These are phyloP conservation scores for Aspergillus quadricinctus DNA, from an alignment of 2,329 filamentous ascomycete genomes.

Conservation along the genomic window DNA sequence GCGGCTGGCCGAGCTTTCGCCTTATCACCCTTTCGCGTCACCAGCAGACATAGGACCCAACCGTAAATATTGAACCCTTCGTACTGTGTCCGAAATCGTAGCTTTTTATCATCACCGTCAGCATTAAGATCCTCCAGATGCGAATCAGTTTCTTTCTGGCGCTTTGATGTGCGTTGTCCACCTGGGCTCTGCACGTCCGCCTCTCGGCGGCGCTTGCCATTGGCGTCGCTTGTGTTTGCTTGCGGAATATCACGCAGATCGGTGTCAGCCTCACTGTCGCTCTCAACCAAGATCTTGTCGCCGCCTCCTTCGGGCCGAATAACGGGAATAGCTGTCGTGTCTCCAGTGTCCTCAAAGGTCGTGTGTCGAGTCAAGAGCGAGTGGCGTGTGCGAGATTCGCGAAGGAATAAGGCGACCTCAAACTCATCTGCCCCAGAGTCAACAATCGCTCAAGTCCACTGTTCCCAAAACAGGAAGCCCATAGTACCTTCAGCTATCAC, in stretches of 20 bases:
- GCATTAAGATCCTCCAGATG: conserved; percentile 39
- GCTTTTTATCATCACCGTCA: conserved; percentile 75
- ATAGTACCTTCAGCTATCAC: conserved; percentile 68
- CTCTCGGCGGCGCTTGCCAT: conserved; percentile 10
- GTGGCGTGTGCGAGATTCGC: conserved; percentile 78
- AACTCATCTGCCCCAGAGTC: conserved; percentile 68
- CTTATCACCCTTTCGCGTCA: conserved; percentile 64
- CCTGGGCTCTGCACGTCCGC: conserved; percentile 12
- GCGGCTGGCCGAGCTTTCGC: conserved; percentile 30
- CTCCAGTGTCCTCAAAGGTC: conserved; percentile 58
- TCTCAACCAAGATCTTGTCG: conserved; percentile 53
- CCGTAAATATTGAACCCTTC: conserved; percentile 96
- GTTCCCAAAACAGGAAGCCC: not conserved
- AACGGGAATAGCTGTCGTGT: conserved; percentile 9
- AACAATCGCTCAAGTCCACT: not conserved
- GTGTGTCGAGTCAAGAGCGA: conserved; percentile 84
- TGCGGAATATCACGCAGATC: conserved; percentile 57
- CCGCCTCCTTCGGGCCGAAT: conserved; percentile 17
- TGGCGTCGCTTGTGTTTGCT: conserved; percentile 20
- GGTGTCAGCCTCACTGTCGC: conserved; percentile 51
- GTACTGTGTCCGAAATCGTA: conserved; percentile 79
- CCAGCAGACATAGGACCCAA: conserved; percentile 82
- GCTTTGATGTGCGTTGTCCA: conserved; percentile 18
- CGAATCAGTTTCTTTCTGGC: conserved; percentile 30
- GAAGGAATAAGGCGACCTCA: conserved; percentile 90